Conservation (phyloP, 345 rosid genomes). For the Hibiscus tridactylites region DNA sequence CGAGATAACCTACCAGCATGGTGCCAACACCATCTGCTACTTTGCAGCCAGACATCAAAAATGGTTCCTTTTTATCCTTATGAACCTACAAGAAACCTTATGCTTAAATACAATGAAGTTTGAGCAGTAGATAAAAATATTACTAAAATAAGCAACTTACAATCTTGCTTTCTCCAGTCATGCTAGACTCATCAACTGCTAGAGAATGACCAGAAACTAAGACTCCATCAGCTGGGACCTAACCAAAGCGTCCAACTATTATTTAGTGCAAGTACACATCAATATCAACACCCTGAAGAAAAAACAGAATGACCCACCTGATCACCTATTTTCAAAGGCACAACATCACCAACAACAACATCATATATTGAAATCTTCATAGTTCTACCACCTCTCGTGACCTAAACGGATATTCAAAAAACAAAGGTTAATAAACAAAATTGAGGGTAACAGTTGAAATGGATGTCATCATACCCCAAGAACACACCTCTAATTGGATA, state of each 20-base stretch:
- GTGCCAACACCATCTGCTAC: constrained; percentile 96
- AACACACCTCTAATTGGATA: constrained; percentile 81
- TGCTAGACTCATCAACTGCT: constrained; percentile 93
- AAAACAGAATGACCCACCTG: constrained; percentile 49
- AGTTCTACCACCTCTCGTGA: constrained; percentile 78
- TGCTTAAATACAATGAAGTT: constrained; percentile 18
- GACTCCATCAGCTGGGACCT: constrained; percentile 99
- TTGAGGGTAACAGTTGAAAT: background rate
- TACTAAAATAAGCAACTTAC: constrained; percentile 38
- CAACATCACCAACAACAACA: constrained; percentile 88
- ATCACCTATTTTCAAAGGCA: constrained; percentile 95
- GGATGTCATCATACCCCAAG: background rate
- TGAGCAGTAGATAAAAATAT: background rate
- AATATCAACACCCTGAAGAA: background rate
- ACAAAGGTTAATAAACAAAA: background rate
- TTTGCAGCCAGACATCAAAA: constrained; percentile 97
- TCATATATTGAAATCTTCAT: constrained; percentile 85
- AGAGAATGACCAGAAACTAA: constrained; percentile 85
- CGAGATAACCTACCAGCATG: constrained; percentile 61
- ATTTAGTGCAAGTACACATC: background rate
- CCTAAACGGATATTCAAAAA: constrained; percentile 27
- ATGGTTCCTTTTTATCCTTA: constrained; percentile 82
- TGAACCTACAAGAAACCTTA: constrained; percentile 44
- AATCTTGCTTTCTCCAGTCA: constrained; percentile 98
- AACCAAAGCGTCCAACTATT: constrained; percentile 9